Percentiles rank a stretch among this genome's conserved stretches.
phyloP scores from a whole-genome alignment of 495 filamentous ascomycete species.

The Trichoderma gamsii region DNA sequence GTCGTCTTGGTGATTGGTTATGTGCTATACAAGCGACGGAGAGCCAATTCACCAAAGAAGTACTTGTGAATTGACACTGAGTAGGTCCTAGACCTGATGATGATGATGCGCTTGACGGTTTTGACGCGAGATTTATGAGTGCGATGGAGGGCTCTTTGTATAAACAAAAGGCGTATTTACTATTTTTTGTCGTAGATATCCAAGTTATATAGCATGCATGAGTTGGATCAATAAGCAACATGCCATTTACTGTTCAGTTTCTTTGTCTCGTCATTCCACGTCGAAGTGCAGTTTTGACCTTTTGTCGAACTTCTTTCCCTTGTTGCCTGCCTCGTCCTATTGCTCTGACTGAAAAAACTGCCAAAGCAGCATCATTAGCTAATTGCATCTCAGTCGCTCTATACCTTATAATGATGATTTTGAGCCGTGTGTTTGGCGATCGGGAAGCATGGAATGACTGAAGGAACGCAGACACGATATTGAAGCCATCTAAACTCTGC shows the following conservation, averaged over 20 bases:
- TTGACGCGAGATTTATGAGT: neutral
- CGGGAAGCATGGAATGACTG: too few relatives aligned
- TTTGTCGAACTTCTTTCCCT: too few relatives aligned
- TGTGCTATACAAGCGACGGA: conserved; percentile 74
- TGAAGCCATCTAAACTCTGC: too few relatives aligned
- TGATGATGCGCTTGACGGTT: neutral
- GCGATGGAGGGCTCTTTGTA: neutral
- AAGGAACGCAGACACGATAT: too few relatives aligned
- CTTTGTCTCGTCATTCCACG: neutral
- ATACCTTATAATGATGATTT: too few relatives aligned
- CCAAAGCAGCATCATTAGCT: too few relatives aligned
- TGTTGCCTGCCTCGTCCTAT: too few relatives aligned
- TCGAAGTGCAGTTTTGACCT: too few relatives aligned
- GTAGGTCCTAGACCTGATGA: neutral
- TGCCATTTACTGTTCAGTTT: neutral
- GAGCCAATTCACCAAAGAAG: conserved; percentile 78
- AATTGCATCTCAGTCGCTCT: too few relatives aligned
- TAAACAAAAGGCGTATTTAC: neutral
- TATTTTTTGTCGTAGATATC: neutral
- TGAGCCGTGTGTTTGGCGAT: too few relatives aligned
- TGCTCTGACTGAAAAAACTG: too few relatives aligned
- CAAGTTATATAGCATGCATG: conserved; percentile 4
- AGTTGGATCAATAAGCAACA: neutral
- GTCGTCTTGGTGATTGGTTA: conserved; percentile 61
- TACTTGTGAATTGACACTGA: conserved; percentile 53